Percentiles rank a stretch among this genome's conserved stretches.
Evolutionary conservation across 495 filamentous ascomycete genomes (phyloP).

Genomic region (Niebla homalea): DNA sequence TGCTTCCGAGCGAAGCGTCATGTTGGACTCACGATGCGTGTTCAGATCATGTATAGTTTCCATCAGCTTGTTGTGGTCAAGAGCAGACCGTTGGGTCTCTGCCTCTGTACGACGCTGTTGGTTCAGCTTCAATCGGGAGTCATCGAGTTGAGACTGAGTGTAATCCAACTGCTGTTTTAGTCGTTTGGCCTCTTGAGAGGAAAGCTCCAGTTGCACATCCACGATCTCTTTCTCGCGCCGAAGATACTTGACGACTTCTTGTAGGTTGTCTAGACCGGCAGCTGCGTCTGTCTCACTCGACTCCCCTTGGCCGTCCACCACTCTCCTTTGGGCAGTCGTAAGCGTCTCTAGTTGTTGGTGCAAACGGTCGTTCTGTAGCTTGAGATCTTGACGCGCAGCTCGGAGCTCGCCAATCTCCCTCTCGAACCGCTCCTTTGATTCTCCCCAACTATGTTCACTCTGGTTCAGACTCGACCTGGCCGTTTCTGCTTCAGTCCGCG

Average conservation of each 20-base stretch:
- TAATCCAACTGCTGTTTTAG: conserved; percentile 83
- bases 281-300: conserved; percentile 26
- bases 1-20: conserved; percentile 71
- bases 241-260: conserved; percentile 79
- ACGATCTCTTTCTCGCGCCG: conserved; percentile 97
- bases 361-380: conserved; percentile 73
- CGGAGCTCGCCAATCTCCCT: conserved; percentile 67
- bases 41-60: conserved; percentile 91
- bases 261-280: conserved; percentile 54
- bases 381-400: conserved; percentile 63
- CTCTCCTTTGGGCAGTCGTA: conserved; percentile 52
- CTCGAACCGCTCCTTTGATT: conserved; percentile 66
- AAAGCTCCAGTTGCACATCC: conserved; percentile 84
- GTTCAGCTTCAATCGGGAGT: conserved; percentile 69
- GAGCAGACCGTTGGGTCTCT: conserved; percentile 52
- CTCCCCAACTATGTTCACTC: conserved; percentile 77
- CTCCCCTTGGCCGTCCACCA: conserved; percentile 34
- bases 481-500: conserved; percentile 67
- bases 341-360: conserved; percentile 80
- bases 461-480: conserved; percentile 62
- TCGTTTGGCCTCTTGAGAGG: conserved; percentile 70
- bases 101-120: conserved; percentile 70
- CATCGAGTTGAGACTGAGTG: conserved; percentile 72
- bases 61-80: conserved; percentile 77
- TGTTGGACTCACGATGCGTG: conserved; percentile 82